phyloP scores from a whole-genome alignment of 768 basidiomycete genomes.

The Neoboletus subvelutipes region DNA sequence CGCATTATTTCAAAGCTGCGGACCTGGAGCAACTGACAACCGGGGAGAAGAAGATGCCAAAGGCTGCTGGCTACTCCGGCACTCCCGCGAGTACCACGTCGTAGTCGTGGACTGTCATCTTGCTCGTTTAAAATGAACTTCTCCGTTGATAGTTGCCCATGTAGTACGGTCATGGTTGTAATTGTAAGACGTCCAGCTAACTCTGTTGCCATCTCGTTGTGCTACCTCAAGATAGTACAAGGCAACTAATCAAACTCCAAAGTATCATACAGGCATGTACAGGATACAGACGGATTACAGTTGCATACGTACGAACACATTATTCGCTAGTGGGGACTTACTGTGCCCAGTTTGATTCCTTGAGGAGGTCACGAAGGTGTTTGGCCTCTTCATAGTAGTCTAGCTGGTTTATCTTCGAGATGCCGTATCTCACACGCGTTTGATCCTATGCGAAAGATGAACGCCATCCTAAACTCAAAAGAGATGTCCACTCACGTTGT shows the following conservation, averaged over 20 bases:
- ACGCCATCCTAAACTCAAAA: not conserved
- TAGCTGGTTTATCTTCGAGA: constrained; percentile 60
- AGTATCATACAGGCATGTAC: constrained; percentile 8
- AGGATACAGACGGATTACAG: not conserved
- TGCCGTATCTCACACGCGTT: constrained; percentile 79
- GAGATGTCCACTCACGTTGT: constrained; percentile 54
- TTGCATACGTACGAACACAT: not conserved
- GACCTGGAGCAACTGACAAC: constrained; percentile 77
- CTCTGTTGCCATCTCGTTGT: not conserved
- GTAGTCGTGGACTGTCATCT: not conserved
- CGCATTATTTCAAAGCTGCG: constrained; percentile 91
- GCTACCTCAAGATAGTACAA: not conserved
- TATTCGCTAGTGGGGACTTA: constrained; percentile 6
- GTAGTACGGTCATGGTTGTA: not conserved
- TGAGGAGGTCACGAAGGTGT: constrained; percentile 56
- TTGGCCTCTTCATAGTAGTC: constrained; percentile 71
- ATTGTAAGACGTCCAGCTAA: not conserved
- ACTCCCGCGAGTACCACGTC: constrained; percentile 10
- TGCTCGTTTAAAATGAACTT: not conserved
- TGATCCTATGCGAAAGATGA: constrained; percentile 54
- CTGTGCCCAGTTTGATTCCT: constrained; percentile 54
- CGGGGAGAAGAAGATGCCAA: constrained; percentile 94
- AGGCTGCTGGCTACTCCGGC: constrained; percentile 47
- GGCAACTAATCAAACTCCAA: not conserved
- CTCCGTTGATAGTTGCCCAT: not conserved